phyloP scores from a whole-genome alignment of 2,329 filamentous ascomycete species.

The Albophoma yamanashiensis region DNA sequence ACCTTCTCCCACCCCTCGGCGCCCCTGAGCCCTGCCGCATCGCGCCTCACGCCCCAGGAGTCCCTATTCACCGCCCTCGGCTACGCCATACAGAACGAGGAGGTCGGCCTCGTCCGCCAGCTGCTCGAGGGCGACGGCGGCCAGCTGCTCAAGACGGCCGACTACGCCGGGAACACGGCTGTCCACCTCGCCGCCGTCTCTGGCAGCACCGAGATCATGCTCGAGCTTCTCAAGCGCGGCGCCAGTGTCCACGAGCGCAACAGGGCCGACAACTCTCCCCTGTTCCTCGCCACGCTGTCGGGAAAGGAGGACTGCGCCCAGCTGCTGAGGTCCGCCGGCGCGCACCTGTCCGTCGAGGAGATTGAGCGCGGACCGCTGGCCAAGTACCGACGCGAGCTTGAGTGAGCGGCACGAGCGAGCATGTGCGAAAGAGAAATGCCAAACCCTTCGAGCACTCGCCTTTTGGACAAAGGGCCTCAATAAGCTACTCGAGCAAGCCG shows the following conservation, averaged over 20 bases:
- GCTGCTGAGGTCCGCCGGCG: constrained; percentile 48
- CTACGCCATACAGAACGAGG: constrained; percentile 66
- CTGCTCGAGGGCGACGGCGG: constrained; percentile 55
- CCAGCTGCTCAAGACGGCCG: constrained; percentile 60
- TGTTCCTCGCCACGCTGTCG: constrained; percentile 51
- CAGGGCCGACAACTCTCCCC: constrained; percentile 52
- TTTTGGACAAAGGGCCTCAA: not conserved
- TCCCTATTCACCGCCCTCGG: constrained; percentile 68
- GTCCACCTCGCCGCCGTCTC: constrained; percentile 47
- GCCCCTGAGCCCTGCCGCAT: constrained; percentile 29
- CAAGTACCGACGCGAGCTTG: constrained; percentile 6
- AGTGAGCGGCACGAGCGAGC: not conserved
- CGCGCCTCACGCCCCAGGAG: constrained; percentile 35
- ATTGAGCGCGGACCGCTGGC: constrained; percentile 17
- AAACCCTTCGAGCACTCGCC: not conserved
- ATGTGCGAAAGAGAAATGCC: not conserved
- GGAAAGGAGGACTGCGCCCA: constrained; percentile 42
- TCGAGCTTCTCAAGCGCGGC: constrained; percentile 47
- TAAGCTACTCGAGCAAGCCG: not conserved
- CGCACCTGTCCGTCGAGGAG: constrained; percentile 38
- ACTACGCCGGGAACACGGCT: constrained; percentile 73
- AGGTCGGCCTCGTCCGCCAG: constrained; percentile 53
- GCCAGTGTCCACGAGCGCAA: constrained; percentile 60
- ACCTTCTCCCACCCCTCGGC: constrained; percentile 66
- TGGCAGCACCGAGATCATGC: constrained; percentile 42